phyloP scores from a whole-genome alignment of 2,329 filamentous ascomycete genomes.

The Xylariaceae sp. region DNA sequence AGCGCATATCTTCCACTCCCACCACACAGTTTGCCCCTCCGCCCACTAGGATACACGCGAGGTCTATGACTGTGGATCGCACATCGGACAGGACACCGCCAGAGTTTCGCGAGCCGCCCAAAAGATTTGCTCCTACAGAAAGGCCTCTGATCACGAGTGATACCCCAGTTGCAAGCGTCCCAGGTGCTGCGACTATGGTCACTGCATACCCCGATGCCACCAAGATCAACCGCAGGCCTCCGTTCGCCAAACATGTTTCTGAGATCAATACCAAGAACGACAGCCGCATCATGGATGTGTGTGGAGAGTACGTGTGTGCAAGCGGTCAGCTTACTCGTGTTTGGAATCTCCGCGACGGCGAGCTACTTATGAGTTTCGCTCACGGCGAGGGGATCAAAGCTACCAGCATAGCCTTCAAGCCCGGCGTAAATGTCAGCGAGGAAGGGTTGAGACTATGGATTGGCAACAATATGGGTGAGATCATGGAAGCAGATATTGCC shows the following conservation, averaged over 20 bases:
- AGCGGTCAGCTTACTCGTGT: slow-evolving; percentile 82
- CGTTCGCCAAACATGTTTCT: slow-evolving; percentile 64
- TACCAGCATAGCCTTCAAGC: slow-evolving; percentile 80
- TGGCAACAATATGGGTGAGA: slow-evolving; percentile 81
- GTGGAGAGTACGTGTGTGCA: slow-evolving; percentile 81
- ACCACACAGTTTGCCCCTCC: slow-evolving; percentile 40
- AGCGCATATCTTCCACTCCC: slow-evolving; percentile 45
- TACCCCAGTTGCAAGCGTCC: slow-evolving; percentile 19
- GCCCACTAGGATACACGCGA: slow-evolving; percentile 40
- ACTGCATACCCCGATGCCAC: slow-evolving; percentile 80
- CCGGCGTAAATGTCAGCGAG: slow-evolving; percentile 68
- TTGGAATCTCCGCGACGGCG: slow-evolving; percentile 81
- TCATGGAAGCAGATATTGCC: slow-evolving; percentile 81
- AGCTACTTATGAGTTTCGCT: slow-evolving; percentile 72
- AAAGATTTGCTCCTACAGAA: slow-evolving; percentile 19
- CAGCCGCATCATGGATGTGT: slow-evolving; percentile 79
- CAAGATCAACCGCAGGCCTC: slow-evolving; percentile 78
- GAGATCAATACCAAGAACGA: slow-evolving; percentile 86
- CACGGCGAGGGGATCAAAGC: slow-evolving; percentile 84
- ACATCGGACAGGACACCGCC: slow-evolving; percentile 35
- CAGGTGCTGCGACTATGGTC: slow-evolving; percentile 44
- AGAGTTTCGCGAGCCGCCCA: slow-evolving; percentile 35
- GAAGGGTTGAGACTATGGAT: slow-evolving; percentile 85
- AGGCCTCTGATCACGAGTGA: slow-evolving; percentile 15
- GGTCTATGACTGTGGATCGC: slow-evolving; percentile 49